A percentile compares a stretch with the other conserved stretches of the same genome.
These are phyloP conservation scores for Barnettozyma botsteinii DNA, from an alignment of 805 yeast genomes.

Conservation along the genomic window DNA sequence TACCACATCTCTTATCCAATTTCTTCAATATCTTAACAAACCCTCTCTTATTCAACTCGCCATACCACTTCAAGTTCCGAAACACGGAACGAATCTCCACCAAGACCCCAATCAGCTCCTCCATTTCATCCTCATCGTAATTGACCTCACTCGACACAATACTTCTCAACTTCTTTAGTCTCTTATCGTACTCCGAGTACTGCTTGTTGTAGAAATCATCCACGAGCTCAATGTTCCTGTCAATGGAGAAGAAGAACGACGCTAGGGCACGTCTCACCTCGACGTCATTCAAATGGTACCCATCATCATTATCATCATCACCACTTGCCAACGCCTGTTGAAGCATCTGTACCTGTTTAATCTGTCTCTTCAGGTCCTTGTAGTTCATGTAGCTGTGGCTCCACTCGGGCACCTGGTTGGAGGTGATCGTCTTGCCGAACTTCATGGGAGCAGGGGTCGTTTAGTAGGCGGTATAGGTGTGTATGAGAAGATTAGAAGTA, in stretches of 20 bases:
- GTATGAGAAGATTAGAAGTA: neutral
- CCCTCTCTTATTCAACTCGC: slow-evolving; percentile 87
- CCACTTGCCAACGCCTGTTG: slow-evolving; percentile 29
- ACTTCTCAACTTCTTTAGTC: slow-evolving; percentile 46
- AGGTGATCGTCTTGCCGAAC: slow-evolving; percentile 36
- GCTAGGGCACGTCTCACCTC: slow-evolving; percentile 45
- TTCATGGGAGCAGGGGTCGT: slow-evolving; percentile 12
- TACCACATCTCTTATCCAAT: slow-evolving; percentile 76
- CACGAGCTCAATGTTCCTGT: slow-evolving; percentile 75
- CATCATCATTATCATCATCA: slow-evolving; percentile 11
- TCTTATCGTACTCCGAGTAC: slow-evolving; percentile 65
- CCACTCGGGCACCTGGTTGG: slow-evolving; percentile 97
- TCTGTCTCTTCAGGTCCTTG: slow-evolving; percentile 73
- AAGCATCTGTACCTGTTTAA: slow-evolving; percentile 52
- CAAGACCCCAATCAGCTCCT: slow-evolving; percentile 60
- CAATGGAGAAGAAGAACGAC: slow-evolving; percentile 70
- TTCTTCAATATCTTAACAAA: slow-evolving; percentile 85
- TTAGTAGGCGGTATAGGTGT: neutral
- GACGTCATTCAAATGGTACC: slow-evolving; percentile 29
- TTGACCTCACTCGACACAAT: slow-evolving; percentile 29
- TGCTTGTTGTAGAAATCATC: slow-evolving; percentile 73
- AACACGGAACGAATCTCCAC: slow-evolving; percentile 70
- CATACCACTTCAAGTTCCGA: slow-evolving; percentile 88
- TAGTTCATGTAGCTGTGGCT: slow-evolving; percentile 71
- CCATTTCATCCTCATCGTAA: slow-evolving; percentile 44